Conservation (phyloP, 345 rosid genomes). For the Eutrema yunnanense region DNA sequence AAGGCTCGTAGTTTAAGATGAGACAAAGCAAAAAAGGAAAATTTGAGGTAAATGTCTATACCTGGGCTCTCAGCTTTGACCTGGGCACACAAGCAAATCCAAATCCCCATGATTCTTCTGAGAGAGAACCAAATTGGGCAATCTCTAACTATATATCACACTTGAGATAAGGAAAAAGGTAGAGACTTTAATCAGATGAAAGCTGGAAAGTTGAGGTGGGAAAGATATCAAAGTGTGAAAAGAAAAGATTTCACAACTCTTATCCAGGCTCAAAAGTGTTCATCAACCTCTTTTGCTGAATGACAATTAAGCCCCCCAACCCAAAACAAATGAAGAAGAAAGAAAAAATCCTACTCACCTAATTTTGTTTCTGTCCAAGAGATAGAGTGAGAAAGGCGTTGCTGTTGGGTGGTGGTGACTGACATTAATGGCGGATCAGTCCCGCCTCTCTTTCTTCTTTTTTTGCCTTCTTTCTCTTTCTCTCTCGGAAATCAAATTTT, state of each 20-base stretch:
- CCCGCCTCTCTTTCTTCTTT: slow-evolving; percentile 16
- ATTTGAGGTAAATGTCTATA: slow-evolving; percentile 37
- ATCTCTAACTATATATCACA: slow-evolving; percentile 36
- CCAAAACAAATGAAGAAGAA: not conserved
- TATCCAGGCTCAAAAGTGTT: not conserved
- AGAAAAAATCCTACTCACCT: slow-evolving; percentile 24
- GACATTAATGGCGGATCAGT: slow-evolving; percentile 26
- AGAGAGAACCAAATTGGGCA: slow-evolving; percentile 18
- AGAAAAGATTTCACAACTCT: slow-evolving; percentile 13
- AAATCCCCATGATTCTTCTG: slow-evolving; percentile 60
- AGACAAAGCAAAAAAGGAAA: not conserved
- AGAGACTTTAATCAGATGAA: slow-evolving; percentile 9
- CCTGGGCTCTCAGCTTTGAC: slow-evolving; percentile 82
- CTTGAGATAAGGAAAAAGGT: slow-evolving; percentile 23
- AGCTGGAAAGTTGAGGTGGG: slow-evolving; percentile 13
- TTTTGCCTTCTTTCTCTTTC: not conserved
- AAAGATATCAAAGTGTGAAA: slow-evolving; percentile 32
- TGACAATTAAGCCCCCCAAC: not conserved
- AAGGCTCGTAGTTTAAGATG: not conserved
- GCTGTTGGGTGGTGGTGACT: slow-evolving; percentile 5
- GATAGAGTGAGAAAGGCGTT: not conserved
- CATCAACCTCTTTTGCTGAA: not conserved
- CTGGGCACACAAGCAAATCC: slow-evolving; percentile 81
- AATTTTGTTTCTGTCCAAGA: not conserved
- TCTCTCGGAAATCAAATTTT: not conserved